Evolutionary conservation across 495 filamentous ascomycete genomes (phyloP), one percentile per base, ranked within the genome.

Genomic region (Penicillium taxi): DNA sequence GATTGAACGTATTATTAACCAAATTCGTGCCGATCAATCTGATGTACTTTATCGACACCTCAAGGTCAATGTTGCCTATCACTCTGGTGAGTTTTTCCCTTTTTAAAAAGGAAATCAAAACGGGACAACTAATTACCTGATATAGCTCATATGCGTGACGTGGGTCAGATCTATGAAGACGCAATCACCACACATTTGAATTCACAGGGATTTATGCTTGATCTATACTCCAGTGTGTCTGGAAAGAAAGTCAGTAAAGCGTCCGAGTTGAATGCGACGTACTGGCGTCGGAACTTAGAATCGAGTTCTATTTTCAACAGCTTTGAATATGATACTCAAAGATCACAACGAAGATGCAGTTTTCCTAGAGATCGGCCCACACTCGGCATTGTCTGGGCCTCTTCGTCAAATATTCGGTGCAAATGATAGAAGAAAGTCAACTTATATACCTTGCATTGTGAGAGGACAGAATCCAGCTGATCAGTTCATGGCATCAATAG

Each of bases 61-160:
- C 1, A 48, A 51, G 14, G 64, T 73, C 2, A 46, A 66, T 8
- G 53, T 47, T 17, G 70, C 70, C 1, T 75, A 70, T 41, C 71
- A 74, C 42, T 74, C 70, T 13, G 47, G 59, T 66, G 35, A 48
- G 45, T 47, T 26, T 59, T 47, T 0, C 8, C 19, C 28, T 9
- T n/a, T n/a, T n/a, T n/a, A n/a, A n/a, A n/a, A n/a, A n/a, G n/a
- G n/a, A n/a, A n/a, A n/a, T n/a, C n/a, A n/a, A n/a, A n/a, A n/a
- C n/a, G n/a, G n/a, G n/a, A n/a, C n/a, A n/a, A 37, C 28, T 20
- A n/a, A 32, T 15, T 4, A 3, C 13, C n/a, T 24, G 11, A 18
- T 31, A n/a, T 19, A 42, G 35, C 25, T 26, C 42, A 45, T 19
- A 45, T 45, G 42, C 20, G 24, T 4, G 21, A 40, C 11, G 27